Conservation (phyloP, 305 asterid genomes). For the Stenogyne calaminthoides region DNA sequence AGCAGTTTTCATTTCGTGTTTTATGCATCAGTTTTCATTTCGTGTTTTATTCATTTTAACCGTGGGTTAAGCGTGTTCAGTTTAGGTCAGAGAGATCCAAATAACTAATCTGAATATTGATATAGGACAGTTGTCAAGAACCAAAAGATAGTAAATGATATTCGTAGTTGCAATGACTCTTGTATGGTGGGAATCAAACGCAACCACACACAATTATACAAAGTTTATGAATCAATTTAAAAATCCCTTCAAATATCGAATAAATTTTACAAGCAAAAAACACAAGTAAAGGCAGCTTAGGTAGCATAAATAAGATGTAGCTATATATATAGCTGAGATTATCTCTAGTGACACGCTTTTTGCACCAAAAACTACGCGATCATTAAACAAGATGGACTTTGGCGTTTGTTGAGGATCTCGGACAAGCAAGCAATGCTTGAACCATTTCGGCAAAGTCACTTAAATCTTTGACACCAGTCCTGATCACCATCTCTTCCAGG, state of each 20-base stretch:
- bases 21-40: too few species aligned
- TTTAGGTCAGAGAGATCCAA: too few species aligned
- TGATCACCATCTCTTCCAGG: not conserved
- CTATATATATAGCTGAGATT: too few species aligned
- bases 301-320: not conserved
- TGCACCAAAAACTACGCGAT: not conserved
- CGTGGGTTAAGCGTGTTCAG: too few species aligned
- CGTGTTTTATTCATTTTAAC: too few species aligned
- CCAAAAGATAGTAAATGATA: too few species aligned
- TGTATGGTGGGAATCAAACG: not conserved
- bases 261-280: not conserved
- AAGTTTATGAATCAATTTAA: too few species aligned
- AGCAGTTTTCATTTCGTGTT: too few species aligned
- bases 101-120: too few species aligned
- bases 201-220: too few species aligned
- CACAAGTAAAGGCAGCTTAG: not conserved
- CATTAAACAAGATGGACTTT: not conserved
- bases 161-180: not conserved
- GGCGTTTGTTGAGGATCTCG: not conserved
- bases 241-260: not conserved
- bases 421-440: not conserved
- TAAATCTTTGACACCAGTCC: not conserved
- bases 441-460: not conserved
- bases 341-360: not conserved
- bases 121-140: too few species aligned